Percentiles rank a stretch among this genome's conserved stretches.
Evolutionary conservation across 129 eudicot genomes (phyloP).

Genomic region (Scalesia atractyloides): DNA sequence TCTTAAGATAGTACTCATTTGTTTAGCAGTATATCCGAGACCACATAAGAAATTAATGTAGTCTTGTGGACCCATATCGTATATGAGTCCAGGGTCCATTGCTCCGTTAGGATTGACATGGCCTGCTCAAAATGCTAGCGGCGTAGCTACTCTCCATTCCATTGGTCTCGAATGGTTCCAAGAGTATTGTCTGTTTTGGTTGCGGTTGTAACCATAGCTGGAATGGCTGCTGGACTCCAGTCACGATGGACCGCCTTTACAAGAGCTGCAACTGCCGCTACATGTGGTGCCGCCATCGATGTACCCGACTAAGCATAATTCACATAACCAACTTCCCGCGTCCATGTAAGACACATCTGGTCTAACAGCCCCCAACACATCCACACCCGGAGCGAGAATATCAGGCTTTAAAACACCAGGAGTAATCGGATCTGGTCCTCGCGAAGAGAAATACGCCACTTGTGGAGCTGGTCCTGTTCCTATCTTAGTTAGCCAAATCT

Average conservation of each 20-base stretch:
- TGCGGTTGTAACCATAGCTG: slow-evolving; percentile 61
- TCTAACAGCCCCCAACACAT: slow-evolving; percentile 43
- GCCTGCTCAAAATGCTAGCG: slow-evolving; percentile 43
- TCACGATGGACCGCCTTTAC: slow-evolving; percentile 45
- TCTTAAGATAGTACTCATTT: slow-evolving; percentile 31
- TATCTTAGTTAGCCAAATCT: slow-evolving; percentile 36
- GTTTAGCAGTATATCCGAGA: slow-evolving; percentile 32
- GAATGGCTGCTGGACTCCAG: slow-evolving; percentile 66
- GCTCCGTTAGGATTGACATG: slow-evolving; percentile 42
- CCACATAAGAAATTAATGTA: slow-evolving; percentile 42
- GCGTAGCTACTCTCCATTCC: slow-evolving; percentile 26
- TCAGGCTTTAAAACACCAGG: slow-evolving; percentile 51
- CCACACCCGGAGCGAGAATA: slow-evolving; percentile 57
- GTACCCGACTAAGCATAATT: slow-evolving; percentile 50
- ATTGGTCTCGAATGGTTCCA: slow-evolving; percentile 22
- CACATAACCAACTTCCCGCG: slow-evolving; percentile 10
- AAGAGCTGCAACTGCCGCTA: slow-evolving; percentile 46
- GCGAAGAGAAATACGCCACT: slow-evolving; percentile 42
- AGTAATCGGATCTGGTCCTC: slow-evolving; percentile 49
- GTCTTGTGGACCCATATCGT: slow-evolving; percentile 38
- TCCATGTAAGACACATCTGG: slow-evolving; percentile 37
- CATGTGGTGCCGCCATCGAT: slow-evolving; percentile 63
- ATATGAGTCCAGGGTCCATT: slow-evolving; percentile 44
- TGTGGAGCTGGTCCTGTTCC: slow-evolving; percentile 51
- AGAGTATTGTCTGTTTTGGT: slow-evolving; percentile 31